Evolutionary conservation across 805 yeast species (phyloP), one percentile per base, ranked within the genome.

Genomic region (Zygosaccharomyces bisporus): DNA sequence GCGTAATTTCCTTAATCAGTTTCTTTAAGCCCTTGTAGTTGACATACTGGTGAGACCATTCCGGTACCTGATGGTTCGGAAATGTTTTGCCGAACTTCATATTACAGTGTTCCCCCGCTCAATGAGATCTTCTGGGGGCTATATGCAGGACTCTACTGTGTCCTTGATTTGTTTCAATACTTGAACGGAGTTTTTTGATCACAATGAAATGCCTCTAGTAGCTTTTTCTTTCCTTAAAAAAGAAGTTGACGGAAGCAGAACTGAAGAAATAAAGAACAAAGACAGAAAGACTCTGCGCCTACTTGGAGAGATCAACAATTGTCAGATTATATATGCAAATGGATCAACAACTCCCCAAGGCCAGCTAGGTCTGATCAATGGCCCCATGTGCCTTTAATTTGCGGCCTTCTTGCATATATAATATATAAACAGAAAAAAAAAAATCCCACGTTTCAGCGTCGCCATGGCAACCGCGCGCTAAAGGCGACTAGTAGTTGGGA

Each of bases 11-110:
- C 62, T 86, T 86, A 66, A 91, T 86, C 55, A 79, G 77, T 58
- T 84, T 81, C 69, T 91, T 91, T 54, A 91, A 72, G 39, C 75
- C 79, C 63, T 89, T 91, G 67, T 91, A 91, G 67, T 87, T 85
- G 73, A 91, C 77, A 59, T 91, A 91, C 56, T 75, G 76, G 46
- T 78, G 76, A 39, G 75, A 66, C 98, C 98, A 91, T 66, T 89
- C 96, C 3, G 97, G 97, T 45, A 90, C 88, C 71, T 89, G 95
- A 66, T 91, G 95, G 38, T 85, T 73, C 24, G 80, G 68, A 53
- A 86, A 72, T 57, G 87, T 83, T 64, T 86, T 86, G 20, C 91
- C 95, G 62, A 86, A 86, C 72, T 84, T 84, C 91, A 84, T 84
- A 2, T 9, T 34, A 24, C 2, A 13, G 10, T 10, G 2, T 37